These are phyloP conservation scores for Peronospora belbahrii DNA, from an alignment of 352 stramenopile genomes.

Conservation along the genomic window DNA sequence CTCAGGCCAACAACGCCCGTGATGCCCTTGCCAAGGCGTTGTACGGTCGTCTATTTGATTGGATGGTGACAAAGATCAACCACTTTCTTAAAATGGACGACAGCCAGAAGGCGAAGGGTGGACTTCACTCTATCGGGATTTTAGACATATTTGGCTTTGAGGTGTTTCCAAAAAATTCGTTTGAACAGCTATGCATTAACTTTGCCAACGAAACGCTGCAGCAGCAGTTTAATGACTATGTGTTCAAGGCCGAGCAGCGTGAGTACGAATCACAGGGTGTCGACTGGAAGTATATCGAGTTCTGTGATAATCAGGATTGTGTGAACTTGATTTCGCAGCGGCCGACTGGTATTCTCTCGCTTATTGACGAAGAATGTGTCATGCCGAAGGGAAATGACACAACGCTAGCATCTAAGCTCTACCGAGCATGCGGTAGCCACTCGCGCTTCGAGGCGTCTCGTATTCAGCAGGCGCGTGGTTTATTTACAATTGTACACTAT, in stretches of 20 bases:
- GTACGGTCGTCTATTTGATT: conserved; percentile 87
- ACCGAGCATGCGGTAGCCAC: conserved; percentile 55
- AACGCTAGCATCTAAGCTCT: conserved; percentile 77
- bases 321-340: conserved; percentile 88
- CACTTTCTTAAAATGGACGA: conserved; percentile 78
- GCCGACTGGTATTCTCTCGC: conserved; percentile 67
- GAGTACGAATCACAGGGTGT: conserved; percentile 82
- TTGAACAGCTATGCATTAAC: conserved; percentile 89
- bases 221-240: conserved; percentile 85
- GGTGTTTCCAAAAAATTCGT: conserved; percentile 87
- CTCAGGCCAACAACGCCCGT: conserved; percentile 75
- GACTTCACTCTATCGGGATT: conserved; percentile 80
- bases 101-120: conserved; percentile 48
- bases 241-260: conserved; percentile 82
- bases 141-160: conserved; percentile 92
- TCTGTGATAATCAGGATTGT: conserved; percentile 83
- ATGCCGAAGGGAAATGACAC: conserved; percentile 81
- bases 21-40: conserved; percentile 79
- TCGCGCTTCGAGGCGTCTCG: conserved; percentile 60
- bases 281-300: conserved; percentile 81
- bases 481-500: conserved; percentile 80
- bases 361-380: conserved; percentile 86
- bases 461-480: conserved; percentile 62
- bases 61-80: conserved; percentile 86
- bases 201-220: conserved; percentile 87